Base-by-base conservation (phyloP, 2,329 filamentous ascomycete species). In the Penicillium sclerotiorum region DNA sequence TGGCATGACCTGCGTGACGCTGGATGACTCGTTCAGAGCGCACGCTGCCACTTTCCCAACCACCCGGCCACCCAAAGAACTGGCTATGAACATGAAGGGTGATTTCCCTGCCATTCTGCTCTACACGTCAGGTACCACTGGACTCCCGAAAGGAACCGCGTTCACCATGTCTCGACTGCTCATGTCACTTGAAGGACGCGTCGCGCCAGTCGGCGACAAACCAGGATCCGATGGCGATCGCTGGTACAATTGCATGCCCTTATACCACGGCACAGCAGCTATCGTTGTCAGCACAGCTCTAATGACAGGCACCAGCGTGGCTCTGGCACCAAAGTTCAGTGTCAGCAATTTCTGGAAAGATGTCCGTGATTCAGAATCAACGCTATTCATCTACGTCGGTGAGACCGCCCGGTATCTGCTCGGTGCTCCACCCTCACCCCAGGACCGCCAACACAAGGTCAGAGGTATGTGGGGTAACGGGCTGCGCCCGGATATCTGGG, bases 91-190 rank as follows among this genome's bases (percentile, higher is more conserved):
- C 3, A 74, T 87, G 1, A 72, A 73, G 38, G 76, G 74, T 0
- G 68, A 73, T 12, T 84, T 78, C 56, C 83, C 87, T 0, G 77
- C 83, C 57, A 82, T 79, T 23, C 67, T 91, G 20, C 83, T 91
- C 58, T 91, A 90, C 66, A 92, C 88, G 1, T 86, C 84, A 54
- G 88, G 88, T 28, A 91, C 88, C 1, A 91, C 88, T 0, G 88
- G 88, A 2, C 69, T 89, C 56, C 87, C 88, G 9, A 92, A 92
- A 67, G 88, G 84, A 1, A 86, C 84, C 58, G 67, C 78, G 0
- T 84, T 88, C 57, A 81, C 81, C 15, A 77, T 80, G 8, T 68
- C 73, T 2, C 75, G 79, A 37, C 63, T 79, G 5, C 74, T 75
- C 40, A 61, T 57, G 0, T 56, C 76, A 8, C 68, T 72, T 2